Conservation (phyloP, 331 rosid genomes). For the Quercus phellos region DNA sequence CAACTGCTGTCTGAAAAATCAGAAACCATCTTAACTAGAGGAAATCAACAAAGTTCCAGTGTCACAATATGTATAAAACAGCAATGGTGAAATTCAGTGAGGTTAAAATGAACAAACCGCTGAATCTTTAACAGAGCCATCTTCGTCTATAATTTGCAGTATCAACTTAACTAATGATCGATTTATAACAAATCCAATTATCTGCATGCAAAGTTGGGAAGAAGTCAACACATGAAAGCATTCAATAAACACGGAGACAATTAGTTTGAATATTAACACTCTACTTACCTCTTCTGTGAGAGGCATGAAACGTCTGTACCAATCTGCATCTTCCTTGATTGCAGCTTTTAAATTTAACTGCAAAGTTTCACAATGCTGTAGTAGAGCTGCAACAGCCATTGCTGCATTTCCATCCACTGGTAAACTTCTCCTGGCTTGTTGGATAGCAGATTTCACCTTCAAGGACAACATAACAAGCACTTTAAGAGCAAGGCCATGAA, state of each 20-base stretch:
- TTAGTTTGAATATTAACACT: constrained; percentile 18
- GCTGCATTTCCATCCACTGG: constrained; percentile 62
- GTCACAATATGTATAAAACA: neutral
- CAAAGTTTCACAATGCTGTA: constrained; percentile 59
- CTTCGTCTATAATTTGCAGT: constrained; percentile 72
- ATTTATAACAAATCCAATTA: constrained; percentile 57
- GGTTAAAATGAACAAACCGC: constrained; percentile 63
- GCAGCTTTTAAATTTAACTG: constrained; percentile 62
- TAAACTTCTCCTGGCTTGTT: constrained; percentile 51
- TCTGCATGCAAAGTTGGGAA: constrained; percentile 43
- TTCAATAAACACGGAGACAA: constrained; percentile 3
- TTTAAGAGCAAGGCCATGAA: constrained; percentile 11
- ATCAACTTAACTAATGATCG: constrained; percentile 65
- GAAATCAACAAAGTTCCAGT: constrained; percentile 14
- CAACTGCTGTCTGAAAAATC: neutral
- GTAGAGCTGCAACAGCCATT: constrained; percentile 53
- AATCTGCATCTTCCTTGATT: constrained; percentile 64
- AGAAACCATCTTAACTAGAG: constrained; percentile 19
- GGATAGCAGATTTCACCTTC: constrained; percentile 77
- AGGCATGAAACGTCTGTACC: constrained; percentile 83
- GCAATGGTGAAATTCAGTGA: constrained; percentile 1
- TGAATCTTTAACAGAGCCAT: constrained; percentile 85
- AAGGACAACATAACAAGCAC: constrained; percentile 30
- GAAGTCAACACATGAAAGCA: constrained; percentile 13
- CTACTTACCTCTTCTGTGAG: constrained; percentile 70